Base-by-base conservation (phyloP, 345 rosid genomes). In the Gynandropsis gynandra region DNA sequence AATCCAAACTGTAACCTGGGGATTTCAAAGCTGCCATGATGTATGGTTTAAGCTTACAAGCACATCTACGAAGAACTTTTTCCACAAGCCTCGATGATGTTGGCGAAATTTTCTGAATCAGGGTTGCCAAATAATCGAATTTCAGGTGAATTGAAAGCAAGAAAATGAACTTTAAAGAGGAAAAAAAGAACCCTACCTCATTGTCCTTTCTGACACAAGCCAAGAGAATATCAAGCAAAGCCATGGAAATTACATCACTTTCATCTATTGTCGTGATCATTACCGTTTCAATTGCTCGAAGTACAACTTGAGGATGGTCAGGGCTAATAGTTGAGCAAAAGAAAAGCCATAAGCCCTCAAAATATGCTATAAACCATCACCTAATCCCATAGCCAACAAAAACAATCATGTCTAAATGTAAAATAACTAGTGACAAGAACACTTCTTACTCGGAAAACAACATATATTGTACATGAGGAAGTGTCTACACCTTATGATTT, bases 191-290 rank as follows among this genome's bases (percentile, higher is more conserved):
- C 36, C 49, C 46, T 42, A 82, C 95, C 87, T 77, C 74, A 46
- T 76, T 77, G 42, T 76, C 89, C 54, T 76, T 85, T 65, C 64
- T 69, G 33, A 78, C 75, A 72, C 76, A 72, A 53, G 75, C 69
- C 63, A 89, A 70, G 61, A 89, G 89, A 38, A 56, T 59, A 55
- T 66, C 51, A 29, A 89, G 79, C 63, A 85, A 72, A 59, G 61
- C 78, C 47, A 49, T 32, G 36, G 89, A 74, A 37, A 77, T 59
- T 46, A 64, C 74, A 43, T 89, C 95, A 52, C 74, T 77, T 79
- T 85, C 95, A 54, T 72, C 76, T 47, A 85, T 59, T 29, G 79
- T 64, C 45, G 77, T 31, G 16, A 77, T 79, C 97, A 89, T 82
- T 50, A 85, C 77, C 58, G 69, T 58, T 58, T 80, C 97, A 89